Evolutionary conservation across 352 stramenopile species (phyloP).

Genomic region (Phytophthora citricola): DNA sequence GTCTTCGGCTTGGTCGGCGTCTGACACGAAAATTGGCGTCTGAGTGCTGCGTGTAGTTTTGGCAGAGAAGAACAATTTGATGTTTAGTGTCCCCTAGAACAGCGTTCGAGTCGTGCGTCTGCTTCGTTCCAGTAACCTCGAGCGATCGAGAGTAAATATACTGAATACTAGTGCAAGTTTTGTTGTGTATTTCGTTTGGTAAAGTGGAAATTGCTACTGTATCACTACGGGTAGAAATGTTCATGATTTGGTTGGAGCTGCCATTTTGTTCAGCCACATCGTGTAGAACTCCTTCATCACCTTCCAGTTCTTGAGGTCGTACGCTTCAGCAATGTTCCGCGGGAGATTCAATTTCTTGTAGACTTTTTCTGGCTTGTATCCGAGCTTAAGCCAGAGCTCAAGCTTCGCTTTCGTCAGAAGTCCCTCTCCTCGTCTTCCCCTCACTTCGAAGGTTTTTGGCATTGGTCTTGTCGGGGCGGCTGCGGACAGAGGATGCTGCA

Average conservation of each 20-base stretch:
- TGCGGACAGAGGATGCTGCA: too few relatives aligned
- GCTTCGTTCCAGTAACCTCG: constrained; percentile 23
- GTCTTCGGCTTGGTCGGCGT: constrained; percentile 33
- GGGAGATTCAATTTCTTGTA: constrained; percentile 3
- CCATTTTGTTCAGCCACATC: constrained; percentile 7
- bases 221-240: neutral
- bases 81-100: constrained; percentile 35
- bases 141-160: constrained; percentile 30
- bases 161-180: constrained; percentile 28
- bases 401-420: neutral
- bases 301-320: constrained; percentile 1
- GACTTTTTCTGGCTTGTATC: neutral
- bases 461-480: neutral
- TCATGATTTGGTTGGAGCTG: neutral
- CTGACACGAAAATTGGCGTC: constrained; percentile 35
- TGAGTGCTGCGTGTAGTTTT: constrained; percentile 23
- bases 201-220: neutral
- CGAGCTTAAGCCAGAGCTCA: neutral
- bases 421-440: neutral
- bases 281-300: neutral
- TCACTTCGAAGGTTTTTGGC: neutral
- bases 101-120: constrained; percentile 27
- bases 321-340: neutral
- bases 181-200: neutral
- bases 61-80: constrained; percentile 26